These are phyloP conservation scores for Tolypocladium inflatum DNA, from an alignment of 2,329 filamentous ascomycete species.

Conservation along the genomic window DNA sequence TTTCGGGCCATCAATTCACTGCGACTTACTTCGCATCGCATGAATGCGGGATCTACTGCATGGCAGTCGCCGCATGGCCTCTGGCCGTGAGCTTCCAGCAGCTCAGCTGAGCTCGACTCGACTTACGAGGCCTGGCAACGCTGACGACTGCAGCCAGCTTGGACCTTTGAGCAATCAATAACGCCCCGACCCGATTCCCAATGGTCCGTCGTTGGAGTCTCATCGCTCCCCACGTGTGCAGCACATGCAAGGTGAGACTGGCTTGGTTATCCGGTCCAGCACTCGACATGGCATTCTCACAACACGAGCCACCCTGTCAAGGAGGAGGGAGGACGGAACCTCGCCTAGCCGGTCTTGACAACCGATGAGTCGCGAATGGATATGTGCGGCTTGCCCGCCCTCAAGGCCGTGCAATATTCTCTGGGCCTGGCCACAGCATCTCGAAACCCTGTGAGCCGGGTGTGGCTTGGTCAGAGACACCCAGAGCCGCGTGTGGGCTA, in stretches of 20 bases:
- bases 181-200: background rate
- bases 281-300: background rate
- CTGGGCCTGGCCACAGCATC: background rate
- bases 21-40: background rate
- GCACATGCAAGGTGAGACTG: background rate
- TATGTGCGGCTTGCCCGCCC: background rate
- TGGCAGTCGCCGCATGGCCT: background rate
- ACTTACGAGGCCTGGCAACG: background rate
- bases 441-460: background rate
- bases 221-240: background rate
- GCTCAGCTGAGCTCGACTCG: background rate
- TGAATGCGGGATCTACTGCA: background rate
- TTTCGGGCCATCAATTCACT: background rate
- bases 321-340: background rate
- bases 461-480: background rate
- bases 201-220: background rate
- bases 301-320: background rate
- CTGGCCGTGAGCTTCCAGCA: background rate
- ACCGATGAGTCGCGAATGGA: background rate
- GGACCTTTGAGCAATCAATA: background rate
- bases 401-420: background rate
- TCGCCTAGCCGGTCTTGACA: background rate
- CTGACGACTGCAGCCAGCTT: background rate
- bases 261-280: background rate
- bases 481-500: background rate